Evolutionary conservation across 352 stramenopile genomes (phyloP).

Genomic region (Phytophthora pistaciae): DNA sequence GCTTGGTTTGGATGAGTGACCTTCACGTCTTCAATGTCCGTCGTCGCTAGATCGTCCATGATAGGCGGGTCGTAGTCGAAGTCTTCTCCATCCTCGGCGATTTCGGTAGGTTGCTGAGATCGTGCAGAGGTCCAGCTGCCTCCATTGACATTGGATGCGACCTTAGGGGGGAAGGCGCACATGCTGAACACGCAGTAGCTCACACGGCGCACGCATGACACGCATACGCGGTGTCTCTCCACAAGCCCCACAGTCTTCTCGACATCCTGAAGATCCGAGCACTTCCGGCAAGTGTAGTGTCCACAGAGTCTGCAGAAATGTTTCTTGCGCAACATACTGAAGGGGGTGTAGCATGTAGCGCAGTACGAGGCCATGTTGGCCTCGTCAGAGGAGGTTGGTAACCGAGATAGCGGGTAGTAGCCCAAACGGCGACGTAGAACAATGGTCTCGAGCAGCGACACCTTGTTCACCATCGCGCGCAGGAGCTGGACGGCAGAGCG

Average conservation of each 20-base stretch:
- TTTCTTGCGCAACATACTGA: conserved; percentile 56
- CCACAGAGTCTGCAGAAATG: conserved; percentile 68
- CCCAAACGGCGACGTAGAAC: conserved; percentile 65
- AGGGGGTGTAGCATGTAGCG: conserved; percentile 49
- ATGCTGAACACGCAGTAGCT: conserved; percentile 63
- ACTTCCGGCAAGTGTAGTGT: conserved; percentile 66
- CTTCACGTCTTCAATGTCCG: conserved; percentile 51
- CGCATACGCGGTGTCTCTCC: conserved; percentile 57
- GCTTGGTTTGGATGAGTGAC: conserved; percentile 25
- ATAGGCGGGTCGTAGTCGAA: conserved; percentile 43
- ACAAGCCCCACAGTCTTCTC: conserved; percentile 55
- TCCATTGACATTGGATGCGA: conserved; percentile 28
- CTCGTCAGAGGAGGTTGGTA: conserved; percentile 31
- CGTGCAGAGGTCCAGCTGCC: conserved; percentile 30
- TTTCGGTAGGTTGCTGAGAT: conserved; percentile 26
- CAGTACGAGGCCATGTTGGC: conserved; percentile 46
- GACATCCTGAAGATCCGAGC: conserved; percentile 50
- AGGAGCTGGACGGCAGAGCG: conserved; percentile 53
- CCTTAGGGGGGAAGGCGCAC: conserved; percentile 38
- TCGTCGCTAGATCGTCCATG: conserved; percentile 44
- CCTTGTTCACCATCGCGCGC: conserved; percentile 52
- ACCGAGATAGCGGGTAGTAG: conserved; percentile 49
- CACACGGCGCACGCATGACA: conserved; percentile 54
- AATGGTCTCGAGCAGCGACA: conserved; percentile 47
- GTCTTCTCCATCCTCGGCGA: conserved; percentile 31